Evolutionary conservation across 2,329 filamentous ascomycete genomes (phyloP), one percentile per base, ranked within the genome.

Genomic region (Scytalidium sp.): DNA sequence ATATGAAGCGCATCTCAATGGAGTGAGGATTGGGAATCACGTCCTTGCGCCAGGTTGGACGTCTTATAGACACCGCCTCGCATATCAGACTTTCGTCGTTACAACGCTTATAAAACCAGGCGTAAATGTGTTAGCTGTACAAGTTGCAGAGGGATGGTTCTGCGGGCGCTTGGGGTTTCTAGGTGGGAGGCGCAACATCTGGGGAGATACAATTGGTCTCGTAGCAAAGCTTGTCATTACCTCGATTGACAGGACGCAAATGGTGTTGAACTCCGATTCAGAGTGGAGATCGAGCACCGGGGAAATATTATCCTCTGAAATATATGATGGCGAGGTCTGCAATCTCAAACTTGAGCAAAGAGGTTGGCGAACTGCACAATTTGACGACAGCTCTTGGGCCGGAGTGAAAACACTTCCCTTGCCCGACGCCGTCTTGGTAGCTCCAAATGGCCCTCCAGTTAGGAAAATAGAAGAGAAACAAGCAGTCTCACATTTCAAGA

Each of bases 81-180:
- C 70, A 1, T 84, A 82, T 51, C 71, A 81, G 49, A 75, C 73
- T 0, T 78, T 75, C 48, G 76, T 83, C 51, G 73, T 82, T 1
- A 72, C 70, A 0, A 51, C 64, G 1, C 63, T 75, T 0, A 49
- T 81, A 1, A 50, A 47, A 3, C 40, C 56, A 0, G 67, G 65
- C 2, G 50, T 57, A 3, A 79, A 79, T 55, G 63, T 61, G 0
- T 60, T 78, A 27, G 70, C 65, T 0, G 65, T 70, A 3, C 66
- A 69, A 13, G 65, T 78, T 19, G 75, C 66, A 2, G 75, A 78
- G 53, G 76, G 78, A 1, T 81, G 77, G 78, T 79, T 67, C 41
- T 56, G 62, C 19, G 71, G 73, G 1, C 56, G 73, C 6, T 55
- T 76, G 2, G 63, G 64, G 2, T 70, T 58, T 54, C 58, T 60